Evolutionary conservation across 805 yeast genomes (phyloP).

Genomic region (Debaryomyces castellii): DNA sequence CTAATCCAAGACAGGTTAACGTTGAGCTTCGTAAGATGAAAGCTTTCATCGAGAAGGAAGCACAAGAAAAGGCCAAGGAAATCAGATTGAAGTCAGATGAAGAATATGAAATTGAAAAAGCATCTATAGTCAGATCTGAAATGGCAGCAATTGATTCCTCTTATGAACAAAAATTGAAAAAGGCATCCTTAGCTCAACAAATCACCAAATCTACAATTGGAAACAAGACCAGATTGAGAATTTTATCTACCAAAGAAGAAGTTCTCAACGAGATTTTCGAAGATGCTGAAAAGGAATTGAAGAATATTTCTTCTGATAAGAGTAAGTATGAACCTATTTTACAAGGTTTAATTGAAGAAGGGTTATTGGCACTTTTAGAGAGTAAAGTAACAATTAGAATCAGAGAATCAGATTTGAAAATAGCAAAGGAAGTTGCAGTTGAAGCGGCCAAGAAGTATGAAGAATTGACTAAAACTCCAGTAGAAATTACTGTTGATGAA

Average conservation of each 20-base stretch:
- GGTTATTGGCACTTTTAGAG: constrained; percentile 70
- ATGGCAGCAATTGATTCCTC: constrained; percentile 81
- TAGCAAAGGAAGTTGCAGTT: constrained; percentile 60
- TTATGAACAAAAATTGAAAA: constrained; percentile 82
- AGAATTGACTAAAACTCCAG: constrained; percentile 56
- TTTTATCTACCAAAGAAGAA: constrained; percentile 78
- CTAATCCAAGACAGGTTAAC: constrained; percentile 59
- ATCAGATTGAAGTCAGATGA: constrained; percentile 95
- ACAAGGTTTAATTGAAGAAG: constrained; percentile 77
- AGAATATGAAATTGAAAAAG: constrained; percentile 97
- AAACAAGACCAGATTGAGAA: constrained; percentile 91
- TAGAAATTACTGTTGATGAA: constrained; percentile 58
- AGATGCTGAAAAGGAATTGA: constrained; percentile 63
- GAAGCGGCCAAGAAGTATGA: constrained; percentile 66
- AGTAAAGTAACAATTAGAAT: constrained; percentile 61
- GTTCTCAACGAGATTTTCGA: constrained; percentile 74
- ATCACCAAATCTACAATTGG: constrained; percentile 93
- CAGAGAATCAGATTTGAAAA: constrained; percentile 59
- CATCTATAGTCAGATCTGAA: constrained; percentile 90
- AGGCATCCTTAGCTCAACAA: constrained; percentile 90
- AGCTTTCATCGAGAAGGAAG: constrained; percentile 97
- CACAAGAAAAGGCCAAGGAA: constrained; percentile 97
- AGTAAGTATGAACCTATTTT: constrained; percentile 66
- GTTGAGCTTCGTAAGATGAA: constrained; percentile 97
- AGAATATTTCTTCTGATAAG: constrained; percentile 53